These are phyloP conservation scores for Neurospora cerealis DNA, from an alignment of 495 filamentous ascomycete species.

Conservation along the genomic window DNA sequence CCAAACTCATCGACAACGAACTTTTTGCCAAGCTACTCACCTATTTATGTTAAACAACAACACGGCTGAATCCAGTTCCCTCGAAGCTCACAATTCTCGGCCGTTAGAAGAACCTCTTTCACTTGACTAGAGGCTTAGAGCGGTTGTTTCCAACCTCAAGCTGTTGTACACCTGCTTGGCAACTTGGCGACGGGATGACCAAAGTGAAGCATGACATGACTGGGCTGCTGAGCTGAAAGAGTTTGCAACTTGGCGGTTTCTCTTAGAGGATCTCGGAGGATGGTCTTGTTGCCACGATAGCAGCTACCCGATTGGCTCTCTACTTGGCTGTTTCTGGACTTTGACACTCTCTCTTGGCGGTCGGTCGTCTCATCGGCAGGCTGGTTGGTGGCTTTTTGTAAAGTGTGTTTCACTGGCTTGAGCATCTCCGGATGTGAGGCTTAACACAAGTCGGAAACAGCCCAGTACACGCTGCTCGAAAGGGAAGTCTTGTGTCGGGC, in stretches of 20 bases:
- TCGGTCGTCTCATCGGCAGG: neutral
- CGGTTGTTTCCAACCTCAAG: neutral
- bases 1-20: neutral
- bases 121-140: neutral
- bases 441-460: neutral
- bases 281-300: neutral
- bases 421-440: neutral
- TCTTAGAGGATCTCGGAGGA: neutral
- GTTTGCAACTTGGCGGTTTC: neutral
- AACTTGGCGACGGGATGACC: neutral
- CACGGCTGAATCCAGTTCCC: neutral
- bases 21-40: neutral
- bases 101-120: neutral
- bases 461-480: neutral
- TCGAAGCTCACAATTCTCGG: neutral
- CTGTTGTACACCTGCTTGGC: neutral
- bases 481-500: neutral
- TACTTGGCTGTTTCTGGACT: neutral
- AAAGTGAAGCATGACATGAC: neutral
- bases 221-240: neutral
- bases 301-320: neutral
- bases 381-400: neutral
- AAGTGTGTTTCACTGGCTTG: neutral
- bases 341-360: neutral
- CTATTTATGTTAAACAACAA: neutral